phyloP scores from a whole-genome alignment of 208 protist species.

The Endotrypanum monterogeii region DNA sequence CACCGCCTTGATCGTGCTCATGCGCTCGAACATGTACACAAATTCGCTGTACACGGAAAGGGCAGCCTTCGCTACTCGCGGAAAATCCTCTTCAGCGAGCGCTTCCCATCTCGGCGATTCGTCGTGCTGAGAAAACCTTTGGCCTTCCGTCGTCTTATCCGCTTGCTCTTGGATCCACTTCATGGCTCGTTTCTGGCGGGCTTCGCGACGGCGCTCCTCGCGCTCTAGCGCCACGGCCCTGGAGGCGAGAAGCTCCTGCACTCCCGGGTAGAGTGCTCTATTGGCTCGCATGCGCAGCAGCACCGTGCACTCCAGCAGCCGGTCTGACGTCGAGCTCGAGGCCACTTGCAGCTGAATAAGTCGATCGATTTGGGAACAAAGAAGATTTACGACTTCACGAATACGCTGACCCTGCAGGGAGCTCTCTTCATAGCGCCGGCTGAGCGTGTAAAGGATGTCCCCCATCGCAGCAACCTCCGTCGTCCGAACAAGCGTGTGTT shows the following conservation, averaged over 20 bases:
- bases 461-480: constrained; percentile 39
- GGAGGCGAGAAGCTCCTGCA: constrained; percentile 38
- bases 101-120: constrained; percentile 22
- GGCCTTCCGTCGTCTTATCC: not conserved
- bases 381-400: constrained; percentile 39
- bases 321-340: constrained; percentile 21
- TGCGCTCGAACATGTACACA: constrained; percentile 63
- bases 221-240: constrained; percentile 15
- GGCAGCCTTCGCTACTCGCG: constrained; percentile 29
- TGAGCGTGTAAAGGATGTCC: constrained; percentile 63
- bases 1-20: constrained; percentile 38
- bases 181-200: not conserved
- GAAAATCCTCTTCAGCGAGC: constrained; percentile 21
- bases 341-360: constrained; percentile 51
- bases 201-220: not conserved
- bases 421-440: constrained; percentile 36
- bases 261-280: constrained; percentile 33
- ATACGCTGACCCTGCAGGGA: constrained; percentile 38
- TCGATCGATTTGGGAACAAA: constrained; percentile 51
- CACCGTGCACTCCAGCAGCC: constrained; percentile 68
- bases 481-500: constrained; percentile 38
- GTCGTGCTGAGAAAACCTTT: not conserved
- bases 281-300: constrained; percentile 66
- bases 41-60: constrained; percentile 64
- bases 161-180: not conserved